A percentile compares a stretch with the other conserved stretches of the same genome.
These are phyloP conservation scores for Polychaeton citri DNA, from an alignment of 2,329 filamentous ascomycete species.

Conservation along the genomic window DNA sequence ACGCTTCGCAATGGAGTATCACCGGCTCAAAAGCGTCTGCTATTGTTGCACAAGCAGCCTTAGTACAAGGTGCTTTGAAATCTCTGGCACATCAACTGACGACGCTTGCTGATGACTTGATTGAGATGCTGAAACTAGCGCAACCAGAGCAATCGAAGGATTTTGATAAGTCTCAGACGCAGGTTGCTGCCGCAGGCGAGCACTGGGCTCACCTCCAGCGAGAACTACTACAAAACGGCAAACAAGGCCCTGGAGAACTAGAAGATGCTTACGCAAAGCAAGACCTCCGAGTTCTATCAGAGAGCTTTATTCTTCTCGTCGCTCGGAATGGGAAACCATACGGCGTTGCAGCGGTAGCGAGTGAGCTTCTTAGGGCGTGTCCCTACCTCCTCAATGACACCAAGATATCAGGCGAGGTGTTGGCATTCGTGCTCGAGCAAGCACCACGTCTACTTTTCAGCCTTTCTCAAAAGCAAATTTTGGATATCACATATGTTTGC, in stretches of 20 bases:
- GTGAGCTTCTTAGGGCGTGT: constrained; percentile 36
- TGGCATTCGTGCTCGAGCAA: constrained; percentile 40
- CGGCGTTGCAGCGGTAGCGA: constrained; percentile 47
- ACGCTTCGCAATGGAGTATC: constrained; percentile 38
- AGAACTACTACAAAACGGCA: constrained; percentile 20
- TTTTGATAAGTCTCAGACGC: constrained; percentile 57
- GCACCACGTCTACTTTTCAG: constrained; percentile 50
- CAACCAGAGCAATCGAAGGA: constrained; percentile 72
- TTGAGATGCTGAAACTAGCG: constrained; percentile 56
- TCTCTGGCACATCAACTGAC: constrained; percentile 48
- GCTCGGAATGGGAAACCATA: constrained; percentile 52
- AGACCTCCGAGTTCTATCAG: constrained; percentile 29
- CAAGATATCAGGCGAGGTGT: constrained; percentile 27
- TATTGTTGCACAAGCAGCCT: constrained; percentile 25
- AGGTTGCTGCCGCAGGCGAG: constrained; percentile 50
- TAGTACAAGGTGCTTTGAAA: constrained; percentile 7
- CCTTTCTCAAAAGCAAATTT: constrained; percentile 52
- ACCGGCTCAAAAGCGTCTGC: constrained; percentile 29
- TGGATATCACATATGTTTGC: constrained; percentile 48
- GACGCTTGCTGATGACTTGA: constrained; percentile 46
- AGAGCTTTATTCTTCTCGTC: constrained; percentile 37
- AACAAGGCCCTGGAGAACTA: constrained; percentile 12
- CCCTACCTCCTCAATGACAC: constrained; percentile 28
- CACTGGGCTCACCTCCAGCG: constrained; percentile 48
- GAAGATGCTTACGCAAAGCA: constrained; percentile 21